These are phyloP conservation scores for Yamadazyma trypodendri DNA, from an alignment of 1,139 yeast species.

Conservation along the genomic window DNA sequence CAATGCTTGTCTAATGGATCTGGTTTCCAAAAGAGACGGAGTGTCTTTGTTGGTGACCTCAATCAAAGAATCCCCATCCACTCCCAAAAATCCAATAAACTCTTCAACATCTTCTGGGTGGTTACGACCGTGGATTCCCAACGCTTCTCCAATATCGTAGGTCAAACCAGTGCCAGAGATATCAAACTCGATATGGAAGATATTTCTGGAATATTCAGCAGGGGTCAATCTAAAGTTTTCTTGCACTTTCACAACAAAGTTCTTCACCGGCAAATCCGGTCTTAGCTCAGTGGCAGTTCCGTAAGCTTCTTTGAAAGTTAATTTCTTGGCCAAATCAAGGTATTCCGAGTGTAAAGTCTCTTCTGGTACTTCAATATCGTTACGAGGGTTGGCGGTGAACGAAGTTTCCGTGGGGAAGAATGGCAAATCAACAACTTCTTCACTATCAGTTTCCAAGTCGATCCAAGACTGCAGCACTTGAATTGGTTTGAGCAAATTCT, in stretches of 20 bases:
- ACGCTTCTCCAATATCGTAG: conserved; percentile 94
- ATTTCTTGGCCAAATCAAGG: conserved; percentile 63
- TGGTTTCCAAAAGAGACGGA: conserved; percentile 55
- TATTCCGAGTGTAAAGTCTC: conserved; percentile 38
- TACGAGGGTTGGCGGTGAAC: conserved; percentile 57
- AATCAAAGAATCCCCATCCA: conserved; percentile 66
- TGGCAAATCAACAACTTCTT: conserved; percentile 38
- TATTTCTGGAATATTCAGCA: conserved; percentile 82
- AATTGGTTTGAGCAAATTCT: conserved; percentile 46
- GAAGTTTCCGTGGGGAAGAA: conserved; percentile 60
- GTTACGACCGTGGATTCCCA: conserved; percentile 94
- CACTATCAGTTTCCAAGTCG: conserved; percentile 27
- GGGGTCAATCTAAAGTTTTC: conserved; percentile 96
- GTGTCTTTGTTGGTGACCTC: conserved; percentile 73
- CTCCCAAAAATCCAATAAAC: conserved; percentile 70
- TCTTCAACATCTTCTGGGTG: conserved; percentile 59
- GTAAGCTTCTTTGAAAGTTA: conserved; percentile 82
- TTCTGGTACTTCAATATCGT: conserved; percentile 31
- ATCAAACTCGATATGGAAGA: conserved; percentile 96
- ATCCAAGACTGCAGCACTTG: conserved; percentile 46
- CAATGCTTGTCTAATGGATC: conserved; percentile 81
- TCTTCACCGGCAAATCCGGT: conserved; percentile 87
- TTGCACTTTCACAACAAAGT: conserved; percentile 85
- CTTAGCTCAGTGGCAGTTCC: conserved; percentile 57
- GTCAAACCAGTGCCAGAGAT: conserved; percentile 85